Conservation (phyloP, 2,329 filamentous ascomycete genomes). For the Sporothrix humicola region DNA sequence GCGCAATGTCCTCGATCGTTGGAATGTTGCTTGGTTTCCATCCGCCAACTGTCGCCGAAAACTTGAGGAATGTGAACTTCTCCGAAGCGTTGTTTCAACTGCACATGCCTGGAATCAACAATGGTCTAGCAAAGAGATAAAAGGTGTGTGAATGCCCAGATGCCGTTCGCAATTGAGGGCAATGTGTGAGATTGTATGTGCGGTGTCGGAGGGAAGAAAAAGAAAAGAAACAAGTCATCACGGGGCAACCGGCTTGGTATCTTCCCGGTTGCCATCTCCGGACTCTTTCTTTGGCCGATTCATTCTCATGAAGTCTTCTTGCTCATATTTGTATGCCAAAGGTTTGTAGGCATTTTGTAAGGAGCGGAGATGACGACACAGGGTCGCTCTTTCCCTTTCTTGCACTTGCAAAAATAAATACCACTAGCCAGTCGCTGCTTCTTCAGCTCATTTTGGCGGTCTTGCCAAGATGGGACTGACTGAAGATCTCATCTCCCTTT, state of each 20-base stretch:
- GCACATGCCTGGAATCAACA: background rate
- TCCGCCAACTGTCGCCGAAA: background rate
- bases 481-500: conserved; percentile 15
- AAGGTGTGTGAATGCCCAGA: no score
- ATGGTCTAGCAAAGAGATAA: background rate
- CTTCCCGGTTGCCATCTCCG: conserved; percentile 1
- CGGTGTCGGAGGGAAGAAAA: background rate
- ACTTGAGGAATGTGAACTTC: conserved; percentile 1
- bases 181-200: background rate
- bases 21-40: background rate
- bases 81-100: conserved; percentile 10
- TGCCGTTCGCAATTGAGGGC: background rate
- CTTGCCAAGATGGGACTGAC: conserved; percentile 13
- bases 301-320: background rate
- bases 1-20: background rate
- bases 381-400: background rate
- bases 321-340: background rate
- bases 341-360: background rate
- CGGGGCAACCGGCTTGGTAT: conserved; percentile 13
- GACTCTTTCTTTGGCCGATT: background rate
- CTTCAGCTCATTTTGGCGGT: background rate
- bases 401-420: background rate
- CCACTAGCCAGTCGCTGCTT: background rate
- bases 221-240: background rate
- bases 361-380: background rate